Conservation (phyloP, 305 asterid species). For the Fraxinus baroniana region DNA sequence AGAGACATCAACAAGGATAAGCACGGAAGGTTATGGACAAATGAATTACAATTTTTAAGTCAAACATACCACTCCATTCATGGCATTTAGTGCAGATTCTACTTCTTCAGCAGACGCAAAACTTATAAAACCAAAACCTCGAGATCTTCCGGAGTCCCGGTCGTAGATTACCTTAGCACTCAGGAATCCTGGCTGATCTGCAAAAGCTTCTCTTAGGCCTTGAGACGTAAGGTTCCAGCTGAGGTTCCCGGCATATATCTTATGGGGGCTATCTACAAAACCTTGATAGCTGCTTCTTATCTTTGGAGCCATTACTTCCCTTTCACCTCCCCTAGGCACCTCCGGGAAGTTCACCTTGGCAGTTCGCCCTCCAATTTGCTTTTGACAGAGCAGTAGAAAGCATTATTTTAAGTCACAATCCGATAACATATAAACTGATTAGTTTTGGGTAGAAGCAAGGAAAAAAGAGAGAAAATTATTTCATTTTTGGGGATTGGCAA, state of each 20-base stretch:
- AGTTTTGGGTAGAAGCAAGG: not conserved
- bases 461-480: not conserved
- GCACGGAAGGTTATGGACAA: not conserved
- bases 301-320: slow-evolving; percentile 71
- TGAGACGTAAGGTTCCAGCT: slow-evolving; percentile 81
- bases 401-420: not conserved
- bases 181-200: slow-evolving; percentile 62
- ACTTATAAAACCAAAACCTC: slow-evolving; percentile 85
- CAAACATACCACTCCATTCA: slow-evolving; percentile 76
- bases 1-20: slow-evolving; percentile 9
- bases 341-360: slow-evolving; percentile 92
- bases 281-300: slow-evolving; percentile 63
- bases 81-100: slow-evolving; percentile 59
- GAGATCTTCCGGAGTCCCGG: slow-evolving; percentile 69
- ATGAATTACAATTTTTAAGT: slow-evolving; percentile 8
- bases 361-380: slow-evolving; percentile 89
- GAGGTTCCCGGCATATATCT: slow-evolving; percentile 79
- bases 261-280: slow-evolving; percentile 76
- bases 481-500: not conserved
- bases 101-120: slow-evolving; percentile 65
- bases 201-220: slow-evolving; percentile 64
- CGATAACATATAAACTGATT: not conserved
- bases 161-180: slow-evolving; percentile 83
- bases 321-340: slow-evolving; percentile 93
- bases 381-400: slow-evolving; percentile 2